These are phyloP conservation scores for Oligophagozyma castellii DNA, from an alignment of 1,139 yeast species.

Conservation along the genomic window DNA sequence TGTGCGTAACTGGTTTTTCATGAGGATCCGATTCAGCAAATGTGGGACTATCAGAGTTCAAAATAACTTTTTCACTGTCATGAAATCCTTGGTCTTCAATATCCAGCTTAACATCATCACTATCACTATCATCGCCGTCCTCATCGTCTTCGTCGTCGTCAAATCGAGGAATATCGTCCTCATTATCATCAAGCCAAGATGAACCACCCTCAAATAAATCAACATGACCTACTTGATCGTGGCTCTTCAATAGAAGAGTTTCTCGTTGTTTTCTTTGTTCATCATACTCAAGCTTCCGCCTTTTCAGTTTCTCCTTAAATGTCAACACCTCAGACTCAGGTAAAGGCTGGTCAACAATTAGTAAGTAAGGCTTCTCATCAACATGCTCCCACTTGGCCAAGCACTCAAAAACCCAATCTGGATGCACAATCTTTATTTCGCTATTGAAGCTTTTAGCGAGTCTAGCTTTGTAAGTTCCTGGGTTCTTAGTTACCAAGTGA, in stretches of 20 bases:
- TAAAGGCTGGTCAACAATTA: slow-evolving; percentile 33
- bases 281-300: slow-evolving; percentile 9
- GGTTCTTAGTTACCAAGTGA: slow-evolving; percentile 72
- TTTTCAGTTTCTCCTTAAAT: slow-evolving; percentile 18
- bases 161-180: slow-evolving; percentile 23
- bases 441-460: slow-evolving; percentile 52
- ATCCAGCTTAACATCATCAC: slow-evolving; percentile 8
- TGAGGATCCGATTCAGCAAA: too few species aligned
- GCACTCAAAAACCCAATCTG: slow-evolving; percentile 87
- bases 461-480: slow-evolving; percentile 68
- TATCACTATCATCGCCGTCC: slow-evolving; percentile 10
- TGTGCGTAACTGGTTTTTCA: slow-evolving; percentile 4
- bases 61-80: too few species aligned
- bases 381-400: slow-evolving; percentile 64
- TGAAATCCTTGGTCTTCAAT: too few species aligned
- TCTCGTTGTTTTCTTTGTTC: slow-evolving; percentile 14
- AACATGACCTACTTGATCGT: slow-evolving; percentile 5
- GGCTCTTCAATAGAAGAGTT: slow-evolving; percentile 12
- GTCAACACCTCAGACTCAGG: slow-evolving; percentile 26
- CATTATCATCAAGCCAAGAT: slow-evolving; percentile 25
- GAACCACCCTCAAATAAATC: slow-evolving; percentile 23
- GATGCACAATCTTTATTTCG: slow-evolving; percentile 67
- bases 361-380: slow-evolving; percentile 45
- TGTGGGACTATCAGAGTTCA: too few species aligned
- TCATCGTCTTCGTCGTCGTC: slow-evolving; percentile 20